Evolutionary conservation across 306 rosid species (phyloP).

Genomic region (Pueraria montana): DNA sequence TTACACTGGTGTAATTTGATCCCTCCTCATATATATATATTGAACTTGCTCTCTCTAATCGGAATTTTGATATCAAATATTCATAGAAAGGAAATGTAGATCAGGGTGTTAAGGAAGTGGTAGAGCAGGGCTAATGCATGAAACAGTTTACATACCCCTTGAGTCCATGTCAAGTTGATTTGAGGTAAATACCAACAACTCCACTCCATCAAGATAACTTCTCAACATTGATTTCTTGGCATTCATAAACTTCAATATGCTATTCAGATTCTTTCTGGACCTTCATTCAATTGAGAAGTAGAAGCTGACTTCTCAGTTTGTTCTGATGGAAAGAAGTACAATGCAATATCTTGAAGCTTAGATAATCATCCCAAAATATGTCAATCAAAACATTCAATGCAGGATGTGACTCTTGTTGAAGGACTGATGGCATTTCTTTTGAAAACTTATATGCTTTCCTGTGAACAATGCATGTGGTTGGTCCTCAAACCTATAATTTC

Average conservation of each 20-base stretch:
- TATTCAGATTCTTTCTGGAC: conserved; percentile 47
- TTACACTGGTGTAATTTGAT: no score
- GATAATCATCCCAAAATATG: conserved; percentile 54
- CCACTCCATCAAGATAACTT: conserved; percentile 60
- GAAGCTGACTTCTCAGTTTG: conserved; percentile 58
- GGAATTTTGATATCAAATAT: background rate
- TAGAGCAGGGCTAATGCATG: background rate
- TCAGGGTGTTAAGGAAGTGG: background rate
- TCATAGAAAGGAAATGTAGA: background rate
- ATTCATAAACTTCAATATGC: conserved; percentile 66
- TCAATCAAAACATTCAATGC: conserved; percentile 54
- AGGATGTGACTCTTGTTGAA: conserved; percentile 59
- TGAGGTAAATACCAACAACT: conserved; percentile 74
- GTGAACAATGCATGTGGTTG: conserved; percentile 61
- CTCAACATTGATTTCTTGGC: conserved; percentile 60
- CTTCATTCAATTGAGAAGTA: conserved; percentile 53
- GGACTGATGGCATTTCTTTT: conserved; percentile 62
- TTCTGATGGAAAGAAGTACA: conserved; percentile 72
- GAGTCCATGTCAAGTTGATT: conserved; percentile 59
- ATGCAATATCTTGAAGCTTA: conserved; percentile 66
- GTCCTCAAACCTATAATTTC: conserved; percentile 64
- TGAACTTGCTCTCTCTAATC: conserved; percentile 3
- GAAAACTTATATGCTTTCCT: conserved; percentile 58
- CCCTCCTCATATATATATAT: no score
- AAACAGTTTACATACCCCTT: conserved; percentile 58